These are phyloP conservation scores for Pseudofabraea citricarpa DNA, from an alignment of 2,329 filamentous ascomycete species.

Conservation along the genomic window DNA sequence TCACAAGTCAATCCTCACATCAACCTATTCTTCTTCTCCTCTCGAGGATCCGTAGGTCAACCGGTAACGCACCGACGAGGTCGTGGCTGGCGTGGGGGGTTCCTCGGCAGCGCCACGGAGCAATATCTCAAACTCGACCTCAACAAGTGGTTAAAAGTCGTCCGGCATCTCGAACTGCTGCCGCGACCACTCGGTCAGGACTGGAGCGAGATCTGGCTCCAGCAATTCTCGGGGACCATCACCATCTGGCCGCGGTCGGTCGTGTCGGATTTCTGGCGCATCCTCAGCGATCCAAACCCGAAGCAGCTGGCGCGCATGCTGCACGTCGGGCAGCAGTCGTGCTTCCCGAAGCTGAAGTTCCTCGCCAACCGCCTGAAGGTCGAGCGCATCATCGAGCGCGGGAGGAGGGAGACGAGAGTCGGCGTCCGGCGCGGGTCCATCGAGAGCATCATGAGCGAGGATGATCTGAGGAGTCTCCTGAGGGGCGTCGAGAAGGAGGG, in stretches of 20 bases:
- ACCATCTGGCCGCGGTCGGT: conserved; percentile 91
- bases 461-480: conserved; percentile 50
- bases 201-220: conserved; percentile 95
- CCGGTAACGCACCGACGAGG: conserved; percentile 92
- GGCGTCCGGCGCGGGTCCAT: conserved; percentile 46
- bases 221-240: conserved; percentile 89
- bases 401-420: conserved; percentile 47
- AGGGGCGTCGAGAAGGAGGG: conserved; percentile 20
- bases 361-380: conserved; percentile 81
- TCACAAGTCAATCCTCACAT: conserved; percentile 92
- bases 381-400: conserved; percentile 64
- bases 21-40: conserved; percentile 98
- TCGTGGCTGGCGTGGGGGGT: conserved; percentile 92
- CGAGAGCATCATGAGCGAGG: conserved; percentile 57
- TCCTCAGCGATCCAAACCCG: conserved; percentile 77
- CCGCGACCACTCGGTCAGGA: conserved; percentile 89
- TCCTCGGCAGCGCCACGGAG: conserved; percentile 85
- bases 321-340: conserved; percentile 80
- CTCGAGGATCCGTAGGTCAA: conserved; percentile 82
- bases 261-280: conserved; percentile 76
- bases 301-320: conserved; percentile 81
- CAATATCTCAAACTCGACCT: conserved; percentile 95
- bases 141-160: conserved; percentile 95
- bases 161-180: conserved; percentile 86
- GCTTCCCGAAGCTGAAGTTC: conserved; percentile 90